These are phyloP conservation scores for Pichia exigua DNA, from an alignment of 805 yeast genomes.

Conservation along the genomic window DNA sequence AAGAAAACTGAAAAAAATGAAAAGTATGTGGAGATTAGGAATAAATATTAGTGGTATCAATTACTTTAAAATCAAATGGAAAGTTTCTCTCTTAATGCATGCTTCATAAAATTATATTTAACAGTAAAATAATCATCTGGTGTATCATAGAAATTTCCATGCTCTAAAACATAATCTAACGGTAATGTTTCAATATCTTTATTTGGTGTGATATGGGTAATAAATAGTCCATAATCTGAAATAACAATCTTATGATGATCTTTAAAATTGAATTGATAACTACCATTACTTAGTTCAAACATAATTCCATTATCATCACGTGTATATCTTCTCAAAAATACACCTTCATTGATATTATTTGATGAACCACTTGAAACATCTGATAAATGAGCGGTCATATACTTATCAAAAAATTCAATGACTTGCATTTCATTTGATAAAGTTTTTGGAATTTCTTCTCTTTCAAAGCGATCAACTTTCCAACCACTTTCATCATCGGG, in stretches of 20 bases:
- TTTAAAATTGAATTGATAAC: slow-evolving; percentile 88
- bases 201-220: slow-evolving; percentile 76
- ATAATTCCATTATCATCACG: slow-evolving; percentile 74
- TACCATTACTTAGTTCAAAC: slow-evolving; percentile 91
- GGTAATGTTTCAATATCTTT: slow-evolving; percentile 65
- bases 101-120: slow-evolving; percentile 52
- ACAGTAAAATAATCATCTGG: slow-evolving; percentile 40
- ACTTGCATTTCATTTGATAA: slow-evolving; percentile 71
- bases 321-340: slow-evolving; percentile 74
- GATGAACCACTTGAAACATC: slow-evolving; percentile 54
- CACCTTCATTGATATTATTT: slow-evolving; percentile 33
- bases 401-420: slow-evolving; percentile 79
- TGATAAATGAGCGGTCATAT: slow-evolving; percentile 86
- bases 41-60: not conserved
- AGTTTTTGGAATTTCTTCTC: slow-evolving; percentile 35
- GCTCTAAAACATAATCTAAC: slow-evolving; percentile 38
- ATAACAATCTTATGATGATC: slow-evolving; percentile 88
- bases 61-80: slow-evolving; percentile 13
- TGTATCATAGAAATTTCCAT: slow-evolving; percentile 34
- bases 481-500: slow-evolving; percentile 44
- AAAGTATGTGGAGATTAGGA: not conserved
- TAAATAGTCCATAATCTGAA: slow-evolving; percentile 63
- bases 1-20: not conserved
- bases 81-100: slow-evolving; percentile 45
- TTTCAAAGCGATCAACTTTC: slow-evolving; percentile 41